phyloP scores from a whole-genome alignment of 257 asterid genomes.

The Verbena officinalis region DNA sequence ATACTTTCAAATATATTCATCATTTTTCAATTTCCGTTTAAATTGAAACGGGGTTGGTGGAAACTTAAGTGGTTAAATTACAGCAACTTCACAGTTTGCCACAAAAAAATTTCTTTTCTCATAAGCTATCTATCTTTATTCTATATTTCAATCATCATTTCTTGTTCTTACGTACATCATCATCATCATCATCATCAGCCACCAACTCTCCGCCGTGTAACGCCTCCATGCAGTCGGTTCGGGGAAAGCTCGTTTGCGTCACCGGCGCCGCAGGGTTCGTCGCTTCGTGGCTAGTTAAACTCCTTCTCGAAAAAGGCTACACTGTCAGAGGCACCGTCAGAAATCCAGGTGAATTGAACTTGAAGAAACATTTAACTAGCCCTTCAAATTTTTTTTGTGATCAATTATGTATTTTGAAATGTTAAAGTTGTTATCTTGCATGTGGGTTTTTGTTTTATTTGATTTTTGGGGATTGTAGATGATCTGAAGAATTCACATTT shows the following conservation, averaged over 20 bases:
- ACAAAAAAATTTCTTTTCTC: not conserved
- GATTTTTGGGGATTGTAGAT: constrained; percentile 39
- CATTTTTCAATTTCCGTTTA: too few relatives aligned
- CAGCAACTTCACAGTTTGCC: too few relatives aligned
- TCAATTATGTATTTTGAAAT: not conserved
- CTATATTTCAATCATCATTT: too few relatives aligned
- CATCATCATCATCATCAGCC: not conserved
- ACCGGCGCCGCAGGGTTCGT: constrained; percentile 99
- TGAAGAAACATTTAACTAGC: not conserved
- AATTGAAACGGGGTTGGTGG: constrained; percentile 20
- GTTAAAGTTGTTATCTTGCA: not conserved
- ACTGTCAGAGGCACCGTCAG: constrained; percentile 90
- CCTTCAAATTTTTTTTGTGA: not conserved
- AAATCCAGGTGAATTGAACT: constrained; percentile 68
- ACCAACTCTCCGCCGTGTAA: not conserved
- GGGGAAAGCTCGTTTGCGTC: constrained; percentile 81
- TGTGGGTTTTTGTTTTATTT: not conserved
- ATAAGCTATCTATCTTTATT: not conserved
- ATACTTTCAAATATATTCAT: not conserved
- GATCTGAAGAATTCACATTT: constrained; percentile 85
- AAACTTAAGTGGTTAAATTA: not conserved
- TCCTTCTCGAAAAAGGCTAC: constrained; percentile 83
- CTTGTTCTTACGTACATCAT: too few relatives aligned
- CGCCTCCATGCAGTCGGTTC: constrained; percentile 57
- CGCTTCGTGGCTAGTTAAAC: constrained; percentile 95